These are phyloP conservation scores for Aspergillus bridgeri DNA, from an alignment of 495 filamentous ascomycete genomes.

Conservation along the genomic window DNA sequence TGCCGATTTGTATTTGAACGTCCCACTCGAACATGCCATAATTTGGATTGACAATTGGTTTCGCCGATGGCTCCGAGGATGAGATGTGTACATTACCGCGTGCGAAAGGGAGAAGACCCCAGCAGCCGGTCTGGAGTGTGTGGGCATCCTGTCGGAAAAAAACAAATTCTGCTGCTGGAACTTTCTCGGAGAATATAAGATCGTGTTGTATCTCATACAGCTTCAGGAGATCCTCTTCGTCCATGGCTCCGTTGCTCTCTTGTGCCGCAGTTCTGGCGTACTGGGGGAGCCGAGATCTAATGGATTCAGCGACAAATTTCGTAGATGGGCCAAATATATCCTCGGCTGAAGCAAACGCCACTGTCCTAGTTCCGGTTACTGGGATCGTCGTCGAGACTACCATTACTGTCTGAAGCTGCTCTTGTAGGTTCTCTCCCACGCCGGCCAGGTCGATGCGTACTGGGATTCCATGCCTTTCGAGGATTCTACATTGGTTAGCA, in stretches of 20 bases:
- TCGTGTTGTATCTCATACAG: constrained; percentile 42
- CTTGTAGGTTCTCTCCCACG: constrained; percentile 49
- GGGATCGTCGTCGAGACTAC: constrained; percentile 11
- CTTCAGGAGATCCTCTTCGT: neutral
- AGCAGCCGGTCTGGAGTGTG: constrained; percentile 33
- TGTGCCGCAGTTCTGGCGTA: constrained; percentile 27
- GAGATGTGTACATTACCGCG: constrained; percentile 45
- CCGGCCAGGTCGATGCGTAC: constrained; percentile 35
- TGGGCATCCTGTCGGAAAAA: constrained; percentile 21
- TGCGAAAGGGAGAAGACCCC: constrained; percentile 44
- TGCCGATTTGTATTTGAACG: constrained; percentile 16
- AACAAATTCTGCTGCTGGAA: constrained; percentile 41
- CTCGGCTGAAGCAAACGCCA: constrained; percentile 16
- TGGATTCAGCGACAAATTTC: constrained; percentile 20
- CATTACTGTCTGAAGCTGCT: constrained; percentile 35
- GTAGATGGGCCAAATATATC: constrained; percentile 32
- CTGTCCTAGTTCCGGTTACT: constrained; percentile 5
- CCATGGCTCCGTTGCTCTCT: constrained; percentile 26
- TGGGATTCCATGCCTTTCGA: constrained; percentile 34
- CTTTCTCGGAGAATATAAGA: constrained; percentile 37
- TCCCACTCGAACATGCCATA: constrained; percentile 25
- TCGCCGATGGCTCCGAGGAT: constrained; percentile 14
- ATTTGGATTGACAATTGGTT: constrained; percentile 25
- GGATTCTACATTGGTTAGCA: constrained; percentile 20
- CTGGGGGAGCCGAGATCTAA: constrained; percentile 27